Evolutionary conservation across 305 asterid genomes (phyloP).

Genomic region (Solanum aculeatissimum): DNA sequence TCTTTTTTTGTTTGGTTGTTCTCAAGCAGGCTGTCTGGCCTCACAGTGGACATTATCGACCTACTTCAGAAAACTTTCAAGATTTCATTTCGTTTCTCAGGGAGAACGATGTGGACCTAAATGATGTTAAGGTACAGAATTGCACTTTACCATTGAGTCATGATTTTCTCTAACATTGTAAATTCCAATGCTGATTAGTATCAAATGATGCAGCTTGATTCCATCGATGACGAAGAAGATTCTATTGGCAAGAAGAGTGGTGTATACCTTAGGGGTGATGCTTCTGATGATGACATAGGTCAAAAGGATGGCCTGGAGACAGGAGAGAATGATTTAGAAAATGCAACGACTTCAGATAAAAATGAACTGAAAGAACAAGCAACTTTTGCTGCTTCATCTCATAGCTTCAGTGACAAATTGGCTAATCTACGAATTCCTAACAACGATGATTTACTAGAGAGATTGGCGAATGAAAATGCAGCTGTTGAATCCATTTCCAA

Average conservation of each 20-base stretch:
- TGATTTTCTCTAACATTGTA: neutral
- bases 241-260: slow-evolving; percentile 14
- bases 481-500: neutral
- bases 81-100: slow-evolving; percentile 38
- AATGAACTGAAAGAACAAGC: neutral
- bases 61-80: slow-evolving; percentile 57
- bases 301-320: slow-evolving; percentile 11
- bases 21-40: slow-evolving; percentile 51
- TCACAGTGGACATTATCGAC: slow-evolving; percentile 61
- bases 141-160: neutral
- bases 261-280: slow-evolving; percentile 21
- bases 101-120: slow-evolving; percentile 44
- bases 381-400: neutral
- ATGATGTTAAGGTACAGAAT: slow-evolving; percentile 39
- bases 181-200: neutral
- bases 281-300: slow-evolving; percentile 33
- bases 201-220: slow-evolving; percentile 29
- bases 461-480: slow-evolving; percentile 13
- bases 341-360: neutral
- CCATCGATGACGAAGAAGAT: slow-evolving; percentile 30
- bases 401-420: slow-evolving; percentile 8
- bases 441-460: slow-evolving; percentile 19
- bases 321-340: neutral
- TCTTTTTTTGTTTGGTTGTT: neutral
- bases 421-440: slow-evolving; percentile 30